A percentile compares a stretch with the other conserved stretches of the same genome.
Evolutionary conservation across 2,329 filamentous ascomycete species (phyloP).

Genomic region (Clonostachys rhizophaga): DNA sequence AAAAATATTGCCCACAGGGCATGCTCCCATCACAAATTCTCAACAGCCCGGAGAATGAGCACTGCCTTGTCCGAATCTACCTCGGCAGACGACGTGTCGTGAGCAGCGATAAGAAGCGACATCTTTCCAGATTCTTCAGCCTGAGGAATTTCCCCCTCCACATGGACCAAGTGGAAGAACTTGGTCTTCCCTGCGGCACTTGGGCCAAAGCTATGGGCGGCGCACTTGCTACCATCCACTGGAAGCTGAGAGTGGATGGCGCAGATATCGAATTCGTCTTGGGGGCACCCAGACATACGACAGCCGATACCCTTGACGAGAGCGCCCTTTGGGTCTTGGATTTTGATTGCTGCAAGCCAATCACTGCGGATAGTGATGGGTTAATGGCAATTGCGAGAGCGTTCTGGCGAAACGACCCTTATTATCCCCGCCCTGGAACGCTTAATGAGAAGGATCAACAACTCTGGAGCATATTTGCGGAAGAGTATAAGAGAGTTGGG

Average conservation of each 20-base stretch:
- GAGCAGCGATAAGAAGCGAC: not conserved
- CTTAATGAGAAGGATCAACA: slow-evolving; percentile 2
- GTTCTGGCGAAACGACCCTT: slow-evolving; percentile 47
- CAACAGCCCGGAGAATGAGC: not conserved
- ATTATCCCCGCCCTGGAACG: slow-evolving; percentile 33
- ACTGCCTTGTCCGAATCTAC: slow-evolving; percentile 3
- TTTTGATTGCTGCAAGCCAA: slow-evolving; percentile 32
- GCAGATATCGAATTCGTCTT: slow-evolving; percentile 54
- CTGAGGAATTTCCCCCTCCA: slow-evolving; percentile 45
- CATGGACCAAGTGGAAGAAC: slow-evolving; percentile 40
- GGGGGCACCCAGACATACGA: slow-evolving; percentile 12
- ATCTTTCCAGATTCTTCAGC: slow-evolving; percentile 18
- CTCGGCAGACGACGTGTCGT: not conserved
- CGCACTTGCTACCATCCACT: slow-evolving; percentile 44
- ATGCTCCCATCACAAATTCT: not conserved
- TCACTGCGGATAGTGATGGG: slow-evolving; percentile 29
- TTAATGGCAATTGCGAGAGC: slow-evolving; percentile 31
- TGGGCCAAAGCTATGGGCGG: slow-evolving; percentile 43
- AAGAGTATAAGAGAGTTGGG: not conserved
- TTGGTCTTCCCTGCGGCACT: slow-evolving; percentile 21
- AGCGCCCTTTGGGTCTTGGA: slow-evolving; percentile 40
- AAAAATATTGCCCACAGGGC: slow-evolving; percentile 4
- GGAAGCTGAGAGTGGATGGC: slow-evolving; percentile 39
- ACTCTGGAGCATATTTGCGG: slow-evolving; percentile 14
- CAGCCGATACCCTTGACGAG: slow-evolving; percentile 12